Conservation (phyloP, 2,329 filamentous ascomycete genomes). For the Diaporthe australafricana region DNA sequence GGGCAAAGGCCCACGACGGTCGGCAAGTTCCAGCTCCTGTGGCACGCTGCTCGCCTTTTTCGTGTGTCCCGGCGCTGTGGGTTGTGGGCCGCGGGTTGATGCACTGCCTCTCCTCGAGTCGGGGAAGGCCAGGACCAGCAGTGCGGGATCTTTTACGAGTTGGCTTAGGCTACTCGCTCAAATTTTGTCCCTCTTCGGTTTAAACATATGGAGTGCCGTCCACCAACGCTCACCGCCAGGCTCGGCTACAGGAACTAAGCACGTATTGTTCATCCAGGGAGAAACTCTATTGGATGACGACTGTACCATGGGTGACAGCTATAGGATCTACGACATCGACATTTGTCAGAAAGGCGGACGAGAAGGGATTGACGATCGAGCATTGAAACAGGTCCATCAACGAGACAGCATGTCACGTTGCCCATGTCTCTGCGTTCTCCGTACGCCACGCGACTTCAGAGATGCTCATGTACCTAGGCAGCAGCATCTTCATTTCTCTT, state of each 20-base stretch:
- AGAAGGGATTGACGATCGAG: too few species aligned
- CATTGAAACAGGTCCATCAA: too few species aligned
- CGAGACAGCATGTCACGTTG: not conserved
- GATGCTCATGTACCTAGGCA: not conserved
- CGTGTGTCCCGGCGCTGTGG: not conserved
- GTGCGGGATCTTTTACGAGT: not conserved
- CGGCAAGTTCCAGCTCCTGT: not conserved
- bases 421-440: too few species aligned
- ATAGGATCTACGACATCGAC: too few species aligned
- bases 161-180: not conserved
- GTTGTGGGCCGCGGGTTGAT: not conserved
- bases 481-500: not conserved
- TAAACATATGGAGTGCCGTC: not conserved
- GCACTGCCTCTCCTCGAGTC: conserved; percentile 10
- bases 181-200: not conserved
- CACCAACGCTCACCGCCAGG: not conserved
- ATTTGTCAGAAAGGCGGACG: too few species aligned
- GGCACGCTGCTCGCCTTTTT: not conserved
- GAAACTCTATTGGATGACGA: not conserved
- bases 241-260: not conserved
- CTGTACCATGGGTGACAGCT: not conserved
- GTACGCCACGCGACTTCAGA: not conserved
- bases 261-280: not conserved
- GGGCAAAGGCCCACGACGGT: not conserved
- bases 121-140: not conserved